Base-by-base conservation (phyloP, 1,284 basidiomycete species). In the Grifola frondosa region DNA sequence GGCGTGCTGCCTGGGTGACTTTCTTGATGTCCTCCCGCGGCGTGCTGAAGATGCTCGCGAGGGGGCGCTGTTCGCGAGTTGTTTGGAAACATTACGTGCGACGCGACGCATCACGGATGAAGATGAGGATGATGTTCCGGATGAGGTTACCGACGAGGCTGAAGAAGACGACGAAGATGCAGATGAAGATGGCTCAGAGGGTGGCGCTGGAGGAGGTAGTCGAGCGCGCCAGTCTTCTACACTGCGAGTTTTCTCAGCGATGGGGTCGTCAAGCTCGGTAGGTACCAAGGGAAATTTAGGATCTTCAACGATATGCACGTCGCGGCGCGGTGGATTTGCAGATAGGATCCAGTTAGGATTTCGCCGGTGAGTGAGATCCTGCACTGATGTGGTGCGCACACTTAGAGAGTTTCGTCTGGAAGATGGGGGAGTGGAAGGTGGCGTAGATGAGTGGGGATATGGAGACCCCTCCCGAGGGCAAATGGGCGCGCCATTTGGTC, bases 91-190 rank as follows among this genome's bases (percentile, higher is more conserved):
- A 17, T 45, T 40, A 16, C 56, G 53, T 24, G 28, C 40, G 15
- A 52, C 24, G 25, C 40, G n/a, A n/a, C n/a, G n/a, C n/a, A n/a
- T n/a, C n/a, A n/a, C 21, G 15, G 51, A 44, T 11, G 48, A 15
- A 6, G 47, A 49, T 15, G 32, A 22, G 12, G 30, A 23, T 4
- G 39, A 40, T n/a, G n/a, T n/a, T n/a, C n/a, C n/a, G n/a, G n/a
- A n/a, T n/a, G n/a, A n/a, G n/a, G n/a, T n/a, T 9, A 15, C 41
- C 37, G 48, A 49, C 11, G 42, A 50, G 20, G 25, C 29, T 73
- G 67, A 91, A 91, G 32, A 96, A 73, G 55, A 92, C 78, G 20
- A 93, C 78, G 39, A 92, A 90, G 50, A 96, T 79, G 42, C 80
- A 36, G 45, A 46, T 25, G 37, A 52, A 17, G 41, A 38, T 25